These are phyloP conservation scores for Solanum virginianum DNA, from an alignment of 257 asterid genomes.

Conservation along the genomic window DNA sequence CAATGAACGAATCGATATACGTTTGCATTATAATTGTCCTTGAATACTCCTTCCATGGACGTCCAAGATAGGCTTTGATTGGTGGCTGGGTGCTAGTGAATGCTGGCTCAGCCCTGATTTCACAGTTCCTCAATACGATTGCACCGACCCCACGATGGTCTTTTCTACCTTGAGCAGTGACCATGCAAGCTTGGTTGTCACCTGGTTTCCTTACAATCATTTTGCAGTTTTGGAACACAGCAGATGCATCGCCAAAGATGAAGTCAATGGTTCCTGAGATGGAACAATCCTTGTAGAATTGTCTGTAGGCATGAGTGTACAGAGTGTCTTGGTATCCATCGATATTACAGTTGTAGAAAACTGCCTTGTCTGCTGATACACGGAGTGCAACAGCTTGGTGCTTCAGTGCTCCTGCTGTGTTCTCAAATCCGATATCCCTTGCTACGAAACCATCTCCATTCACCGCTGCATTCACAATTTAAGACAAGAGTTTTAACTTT, in stretches of 20 bases:
- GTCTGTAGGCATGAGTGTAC: slow-evolving; percentile 32
- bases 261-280: slow-evolving; percentile 58
- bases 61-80: slow-evolving; percentile 23
- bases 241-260: slow-evolving; percentile 33
- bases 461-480: background rate
- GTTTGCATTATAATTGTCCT: slow-evolving; percentile 24
- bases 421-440: slow-evolving; percentile 43
- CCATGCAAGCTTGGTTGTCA: slow-evolving; percentile 21
- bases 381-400: slow-evolving; percentile 66
- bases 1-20: slow-evolving; percentile 13
- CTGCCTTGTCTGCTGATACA: slow-evolving; percentile 22
- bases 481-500: background rate
- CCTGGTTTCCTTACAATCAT: slow-evolving; percentile 34
- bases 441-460: slow-evolving; percentile 13
- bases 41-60: slow-evolving; percentile 39
- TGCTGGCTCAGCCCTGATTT: slow-evolving; percentile 15
- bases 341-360: slow-evolving; percentile 36
- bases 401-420: slow-evolving; percentile 41
- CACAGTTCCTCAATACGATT: slow-evolving; percentile 28
- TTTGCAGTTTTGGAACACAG: slow-evolving; percentile 44
- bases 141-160: background rate
- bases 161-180: slow-evolving; percentile 44
- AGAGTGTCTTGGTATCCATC: slow-evolving; percentile 56
- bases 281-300: slow-evolving; percentile 40
- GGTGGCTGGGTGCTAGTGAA: background rate